Percentiles rank a stretch among this genome's conserved stretches.
Conservation (phyloP, 345 rosid genomes). For the Balakata baccata region DNA sequence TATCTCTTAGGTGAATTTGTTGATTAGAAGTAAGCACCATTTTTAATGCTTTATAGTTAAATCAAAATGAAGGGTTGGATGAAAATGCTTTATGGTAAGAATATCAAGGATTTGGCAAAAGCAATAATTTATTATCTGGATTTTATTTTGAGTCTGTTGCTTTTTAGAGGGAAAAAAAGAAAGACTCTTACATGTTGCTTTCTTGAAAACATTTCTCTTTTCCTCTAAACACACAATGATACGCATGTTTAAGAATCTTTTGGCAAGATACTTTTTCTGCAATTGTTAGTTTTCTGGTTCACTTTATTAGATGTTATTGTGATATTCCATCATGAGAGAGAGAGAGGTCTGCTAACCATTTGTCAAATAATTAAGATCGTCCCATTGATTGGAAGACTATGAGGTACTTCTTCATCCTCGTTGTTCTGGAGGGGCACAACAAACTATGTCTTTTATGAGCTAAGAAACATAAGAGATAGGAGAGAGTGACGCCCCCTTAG, state of each 20-base stretch:
- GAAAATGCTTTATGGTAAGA: neutral
- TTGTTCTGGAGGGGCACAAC: slow-evolving; percentile 25
- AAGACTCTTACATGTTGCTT: slow-evolving; percentile 12
- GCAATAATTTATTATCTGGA: slow-evolving; percentile 14
- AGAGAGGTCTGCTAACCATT: neutral
- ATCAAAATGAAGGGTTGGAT: neutral
- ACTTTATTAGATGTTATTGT: slow-evolving; percentile 8
- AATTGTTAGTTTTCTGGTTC: slow-evolving; percentile 7
- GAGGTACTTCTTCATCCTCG: slow-evolving; percentile 11
- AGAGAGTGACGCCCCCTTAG: slow-evolving; percentile 46
- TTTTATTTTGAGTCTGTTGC: slow-evolving; percentile 10
- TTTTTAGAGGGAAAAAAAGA: slow-evolving; percentile 7
- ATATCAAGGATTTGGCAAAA: neutral
- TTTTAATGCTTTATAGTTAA: neutral
- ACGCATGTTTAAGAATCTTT: slow-evolving; percentile 4
- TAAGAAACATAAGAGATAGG: slow-evolving; percentile 34
- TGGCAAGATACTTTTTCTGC: slow-evolving; percentile 4
- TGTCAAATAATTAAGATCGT: slow-evolving; percentile 20
- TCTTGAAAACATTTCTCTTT: neutral
- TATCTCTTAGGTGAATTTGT: neutral
- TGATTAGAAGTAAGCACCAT: neutral
- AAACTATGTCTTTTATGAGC: slow-evolving; percentile 32
- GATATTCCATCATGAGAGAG: neutral
- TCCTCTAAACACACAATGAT: neutral
- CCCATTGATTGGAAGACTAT: slow-evolving; percentile 14